Evolutionary conservation across 2,329 filamentous ascomycete species (phyloP), one percentile per base, ranked within the genome.

Genomic region (Fusarium zealandicum): DNA sequence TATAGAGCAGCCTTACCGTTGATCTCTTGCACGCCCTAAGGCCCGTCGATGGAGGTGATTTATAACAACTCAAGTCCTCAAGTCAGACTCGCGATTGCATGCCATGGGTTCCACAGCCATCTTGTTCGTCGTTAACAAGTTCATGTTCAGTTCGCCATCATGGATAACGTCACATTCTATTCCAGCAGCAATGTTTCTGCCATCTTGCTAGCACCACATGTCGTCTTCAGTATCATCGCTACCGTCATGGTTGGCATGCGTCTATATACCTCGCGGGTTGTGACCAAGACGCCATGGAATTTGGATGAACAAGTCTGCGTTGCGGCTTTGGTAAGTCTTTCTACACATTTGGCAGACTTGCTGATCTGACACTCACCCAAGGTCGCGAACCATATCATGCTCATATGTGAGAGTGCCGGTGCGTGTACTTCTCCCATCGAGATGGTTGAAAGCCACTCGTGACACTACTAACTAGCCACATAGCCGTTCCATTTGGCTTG

Each of bases 211-310:
- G 37, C 27, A 10, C 52, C 52, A 6, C 52, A 55, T 11, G 32
- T 25, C 2, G 30, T 27, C 8, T 42, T 55, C 11, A 52, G 52
- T 22, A 10, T 28, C 4, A 18, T 52, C 5, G 52, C 52, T 17
- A 55, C 52, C 4, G 9, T 41, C 4, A 39, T 55, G 25, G 47
- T 51, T 10, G 47, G 27, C 16, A 20, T 55, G 22, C 47, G 52
- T 8, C 8, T 55, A 2, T 52, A 51, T 10, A 39, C 42, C 5
- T 6, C 37, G 1, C 31, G 48, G 6, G 11, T 25, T 11, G 16
- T 55, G 3, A 51, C 52, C 9, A 55, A 47, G 22, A 37, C 18
- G 4, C 3, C 11, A 7, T 43, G 47, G 41, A 14, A n/a, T 2
- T 3, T 25, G 1, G 47, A 52, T 11, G 47, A 47, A 12, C 30